Base-by-base conservation (phyloP, 148 eudicot genomes). In the Rhododendron mucronatum region DNA sequence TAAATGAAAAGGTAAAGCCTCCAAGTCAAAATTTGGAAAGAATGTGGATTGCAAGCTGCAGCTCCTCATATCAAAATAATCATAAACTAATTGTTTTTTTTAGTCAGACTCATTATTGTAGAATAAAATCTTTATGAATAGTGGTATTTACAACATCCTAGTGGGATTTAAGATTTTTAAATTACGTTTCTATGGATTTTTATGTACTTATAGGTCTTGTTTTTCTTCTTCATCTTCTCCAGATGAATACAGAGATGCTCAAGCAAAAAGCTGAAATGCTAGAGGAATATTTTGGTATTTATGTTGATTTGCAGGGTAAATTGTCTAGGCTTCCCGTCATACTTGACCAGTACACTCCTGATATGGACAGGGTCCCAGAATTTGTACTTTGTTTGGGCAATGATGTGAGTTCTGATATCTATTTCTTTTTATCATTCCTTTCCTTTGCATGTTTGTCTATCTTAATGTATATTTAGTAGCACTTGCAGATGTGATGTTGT, bases 281-380 rank as follows among this genome's bases (percentile, higher is more conserved):
- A 86, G 95, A 91, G 57, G 99, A 97, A 87, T 97, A 95, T 91
- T 97, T 95, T 89, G 82, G 95, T 85, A 92, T 97, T 88, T 87
- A 90, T 88, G 89, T 97, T 76, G 98, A 97, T 86, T 78, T 91
- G 18, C 89, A 91, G 59, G 96, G 98, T 77, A 92, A 91, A 81
- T 86, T 97, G 90, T 91, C 93, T 30, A 93, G 98, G 96, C 95
- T 97, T 85, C 99, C 99, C 78, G 93, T 95, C 65, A 86, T 97
- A 82, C 94, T 97, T 88, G 98, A 97, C 88, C 99, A 97, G 92
- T 95, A 97, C 90, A 97, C 98, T 71, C 98, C 99, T 87, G 98
- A 95, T 87, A 95, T 97, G 98, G 99, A 97, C 75, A 92, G 95
- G 87, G 91, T 97, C 79, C 99, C 98, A 26, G 98, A 97, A 85